Evolutionary conservation across 208 protist species (phyloP).

Genomic region (Naegleria fowleri): DNA sequence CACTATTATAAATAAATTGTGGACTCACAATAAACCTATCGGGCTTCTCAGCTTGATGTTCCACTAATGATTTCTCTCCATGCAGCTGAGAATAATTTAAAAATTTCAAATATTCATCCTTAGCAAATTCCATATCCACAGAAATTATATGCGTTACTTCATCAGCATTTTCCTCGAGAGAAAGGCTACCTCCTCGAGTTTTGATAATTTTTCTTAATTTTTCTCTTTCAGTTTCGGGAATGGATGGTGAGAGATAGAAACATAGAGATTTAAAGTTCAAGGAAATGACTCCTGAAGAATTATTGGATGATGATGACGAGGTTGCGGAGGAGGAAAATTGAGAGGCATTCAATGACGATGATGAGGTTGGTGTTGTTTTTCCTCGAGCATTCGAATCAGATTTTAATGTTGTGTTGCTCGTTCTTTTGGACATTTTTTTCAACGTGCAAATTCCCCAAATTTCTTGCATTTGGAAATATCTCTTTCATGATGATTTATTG

Average conservation of each 20-base stretch:
- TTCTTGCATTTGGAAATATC: too few relatives aligned
- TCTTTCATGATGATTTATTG: too few relatives aligned
- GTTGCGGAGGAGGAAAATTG: too few relatives aligned
- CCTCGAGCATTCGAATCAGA: slow-evolving; percentile 60
- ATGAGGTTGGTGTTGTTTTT: slow-evolving; percentile 66
- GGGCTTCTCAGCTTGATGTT: not conserved
- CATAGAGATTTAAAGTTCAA: not conserved
- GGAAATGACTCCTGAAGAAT: too few relatives aligned
- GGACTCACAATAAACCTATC: not conserved
- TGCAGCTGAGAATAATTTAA: not conserved
- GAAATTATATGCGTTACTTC: not conserved
- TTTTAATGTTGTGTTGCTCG: slow-evolving; percentile 63
- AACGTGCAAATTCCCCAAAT: too few relatives aligned
- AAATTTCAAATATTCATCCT: not conserved
- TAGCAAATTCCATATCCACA: not conserved
- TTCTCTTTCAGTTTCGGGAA: not conserved
- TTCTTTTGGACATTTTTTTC: slow-evolving; percentile 48
- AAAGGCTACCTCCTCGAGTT: not conserved
- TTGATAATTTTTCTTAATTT: not conserved
- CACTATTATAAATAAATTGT: not conserved
- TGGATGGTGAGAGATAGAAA: not conserved
- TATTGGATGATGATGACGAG: slow-evolving; percentile 43
- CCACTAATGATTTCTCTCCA: too few relatives aligned
- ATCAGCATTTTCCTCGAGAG: not conserved
- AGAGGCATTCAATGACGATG: too few relatives aligned